Evolutionary conservation across 768 basidiomycete genomes (phyloP).

Genomic region (Mycena latifolia): DNA sequence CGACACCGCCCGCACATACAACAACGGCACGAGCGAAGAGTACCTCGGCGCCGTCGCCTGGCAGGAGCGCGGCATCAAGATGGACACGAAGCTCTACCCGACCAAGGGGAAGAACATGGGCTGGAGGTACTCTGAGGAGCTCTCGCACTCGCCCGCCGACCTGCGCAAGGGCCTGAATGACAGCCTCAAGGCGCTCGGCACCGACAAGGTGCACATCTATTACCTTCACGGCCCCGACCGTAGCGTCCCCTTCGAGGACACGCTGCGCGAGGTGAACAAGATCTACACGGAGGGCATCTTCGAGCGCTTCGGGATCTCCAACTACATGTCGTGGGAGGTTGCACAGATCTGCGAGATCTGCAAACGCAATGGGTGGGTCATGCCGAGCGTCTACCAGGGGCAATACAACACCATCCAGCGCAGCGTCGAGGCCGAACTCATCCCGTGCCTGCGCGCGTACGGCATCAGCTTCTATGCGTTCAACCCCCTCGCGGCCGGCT

Average conservation of each 20-base stretch:
- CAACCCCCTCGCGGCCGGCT: slow-evolving; percentile 59
- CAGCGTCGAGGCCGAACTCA: slow-evolving; percentile 34
- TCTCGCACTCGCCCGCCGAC: slow-evolving; percentile 19
- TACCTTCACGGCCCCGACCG: slow-evolving; percentile 64
- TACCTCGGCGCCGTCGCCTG: slow-evolving; percentile 55
- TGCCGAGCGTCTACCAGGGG: slow-evolving; percentile 60
- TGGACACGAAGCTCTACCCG: slow-evolving; percentile 65
- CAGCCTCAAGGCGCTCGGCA: slow-evolving; percentile 56
- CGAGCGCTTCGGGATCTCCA: slow-evolving; percentile 61
- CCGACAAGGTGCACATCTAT: slow-evolving; percentile 48
- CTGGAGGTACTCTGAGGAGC: slow-evolving; percentile 10
- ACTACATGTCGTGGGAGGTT: slow-evolving; percentile 60
- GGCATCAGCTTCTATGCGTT: slow-evolving; percentile 56
- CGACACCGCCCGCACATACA: slow-evolving; percentile 30
- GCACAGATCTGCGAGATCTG: slow-evolving; percentile 46
- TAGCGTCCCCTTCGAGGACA: too few relatives aligned
- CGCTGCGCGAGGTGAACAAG: too few relatives aligned
- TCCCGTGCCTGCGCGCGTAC: slow-evolving; percentile 55
- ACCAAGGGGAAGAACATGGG: slow-evolving; percentile 22
- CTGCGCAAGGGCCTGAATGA: slow-evolving; percentile 45
- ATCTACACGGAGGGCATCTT: slow-evolving; percentile 57
- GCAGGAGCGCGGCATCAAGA: slow-evolving; percentile 53
- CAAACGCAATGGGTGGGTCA: slow-evolving; percentile 55
- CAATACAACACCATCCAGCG: slow-evolving; percentile 39
- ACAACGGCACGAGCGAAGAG: slow-evolving; percentile 38